Base-by-base conservation (phyloP, 2,329 filamentous ascomycete species). In the Dactylellina leptospora region DNA sequence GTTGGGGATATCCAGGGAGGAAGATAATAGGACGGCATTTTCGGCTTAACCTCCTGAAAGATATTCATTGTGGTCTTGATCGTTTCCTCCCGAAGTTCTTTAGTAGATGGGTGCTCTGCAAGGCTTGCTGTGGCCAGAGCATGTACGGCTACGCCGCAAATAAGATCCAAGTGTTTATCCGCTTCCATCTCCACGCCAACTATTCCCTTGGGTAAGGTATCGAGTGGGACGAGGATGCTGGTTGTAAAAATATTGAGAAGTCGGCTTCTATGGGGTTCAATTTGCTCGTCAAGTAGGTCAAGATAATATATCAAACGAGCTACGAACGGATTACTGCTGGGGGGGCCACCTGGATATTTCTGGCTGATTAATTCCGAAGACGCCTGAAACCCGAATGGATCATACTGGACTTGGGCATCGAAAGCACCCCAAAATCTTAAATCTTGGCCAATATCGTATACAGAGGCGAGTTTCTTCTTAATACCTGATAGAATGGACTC, bases 401-500 rank as follows among this genome's bases (percentile, higher is more conserved):
- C 5, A 40, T 40, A 40, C n/a, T n/a, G n/a, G 3, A 40, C 13
- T n/a, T 40, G 4, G 11, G 13, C 13, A 1, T 40, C 42, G 4
- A 6, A 6, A 22, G 42, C 3, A 48, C 28, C 10, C n/a, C 27
- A 27, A 40, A 16, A 16, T n/a, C 25, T 18, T 42, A 18, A 22
- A 10, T n/a, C 18, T 50, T 60, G 18, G 13, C 5, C 22, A 11
- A 18, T 18, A 11, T n/a, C 9, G n/a, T 45, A 50, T 22, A 56
- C 13, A 8, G 18, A 3, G 3, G 25, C 33, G 13, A 63, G 54
- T 10, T 36, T 27, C 5, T 45, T 20, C 23, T 55, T 53, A 4
- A 72, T 38, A 3, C 68, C 68, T 3, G 30, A 27, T 23, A 72
- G 47, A 13, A 72, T 72, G n/a, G 44, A 47, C 25, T 55, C 47